phyloP scores from a whole-genome alignment of 73 alveolate genomes.

The Effrenium voratum region DNA sequence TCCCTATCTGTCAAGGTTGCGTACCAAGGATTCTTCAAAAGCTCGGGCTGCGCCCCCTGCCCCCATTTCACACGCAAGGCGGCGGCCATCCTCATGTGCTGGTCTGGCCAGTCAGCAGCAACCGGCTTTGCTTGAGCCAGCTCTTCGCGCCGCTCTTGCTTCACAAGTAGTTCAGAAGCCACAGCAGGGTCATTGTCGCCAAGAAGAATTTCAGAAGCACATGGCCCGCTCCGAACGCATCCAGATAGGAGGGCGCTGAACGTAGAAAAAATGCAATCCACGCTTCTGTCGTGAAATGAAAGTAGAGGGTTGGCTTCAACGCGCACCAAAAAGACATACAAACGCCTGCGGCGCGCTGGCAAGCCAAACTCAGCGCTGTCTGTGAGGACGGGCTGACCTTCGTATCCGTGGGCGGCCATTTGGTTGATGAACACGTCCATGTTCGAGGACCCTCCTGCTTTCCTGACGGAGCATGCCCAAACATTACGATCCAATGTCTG shows the following conservation, averaged over 20 bases:
- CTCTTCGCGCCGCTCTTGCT: background rate
- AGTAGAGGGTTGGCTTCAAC: constrained; percentile 11
- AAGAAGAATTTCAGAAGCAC: background rate
- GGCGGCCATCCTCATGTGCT: background rate
- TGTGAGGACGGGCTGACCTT: constrained; percentile 24
- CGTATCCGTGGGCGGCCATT: constrained; percentile 37
- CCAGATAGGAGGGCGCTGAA: background rate
- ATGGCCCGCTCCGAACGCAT: background rate
- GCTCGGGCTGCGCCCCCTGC: background rate
- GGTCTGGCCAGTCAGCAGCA: constrained; percentile 15
- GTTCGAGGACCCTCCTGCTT: background rate
- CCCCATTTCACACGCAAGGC: constrained; percentile 22
- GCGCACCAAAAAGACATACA: constrained; percentile 15
- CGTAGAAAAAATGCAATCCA: constrained; percentile 3
- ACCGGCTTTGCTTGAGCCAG: background rate
- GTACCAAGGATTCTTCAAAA: constrained; percentile 11
- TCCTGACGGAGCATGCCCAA: too few species aligned
- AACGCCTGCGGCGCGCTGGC: constrained; percentile 38
- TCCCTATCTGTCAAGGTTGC: background rate
- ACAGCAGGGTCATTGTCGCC: background rate
- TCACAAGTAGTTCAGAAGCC: background rate
- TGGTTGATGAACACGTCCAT: background rate
- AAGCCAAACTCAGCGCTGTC: constrained; percentile 31
- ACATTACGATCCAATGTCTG: too few species aligned
- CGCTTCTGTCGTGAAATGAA: background rate